These are phyloP conservation scores for Volvox carteri DNA, from an alignment of 163 green algal species.

Conservation along the genomic window DNA sequence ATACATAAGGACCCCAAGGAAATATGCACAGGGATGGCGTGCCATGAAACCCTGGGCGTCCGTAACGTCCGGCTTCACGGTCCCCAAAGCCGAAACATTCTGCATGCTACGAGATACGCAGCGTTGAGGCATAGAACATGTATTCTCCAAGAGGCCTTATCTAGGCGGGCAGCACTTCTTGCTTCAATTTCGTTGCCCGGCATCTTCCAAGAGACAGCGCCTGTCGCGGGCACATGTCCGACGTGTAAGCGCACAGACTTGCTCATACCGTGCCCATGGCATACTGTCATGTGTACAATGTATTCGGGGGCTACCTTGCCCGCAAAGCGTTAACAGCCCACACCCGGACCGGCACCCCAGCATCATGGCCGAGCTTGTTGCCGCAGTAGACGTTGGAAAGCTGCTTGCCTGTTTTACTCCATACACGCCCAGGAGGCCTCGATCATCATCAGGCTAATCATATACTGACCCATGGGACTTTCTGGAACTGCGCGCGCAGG, in stretches of 20 bases:
- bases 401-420: too few relatives aligned
- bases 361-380: too few relatives aligned
- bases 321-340: too few relatives aligned
- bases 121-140: neutral
- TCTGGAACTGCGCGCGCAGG: too few relatives aligned
- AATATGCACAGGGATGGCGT: neutral
- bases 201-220: slow-evolving; percentile 7
- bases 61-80: neutral
- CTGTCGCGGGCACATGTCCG: neutral
- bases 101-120: neutral
- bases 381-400: too few relatives aligned
- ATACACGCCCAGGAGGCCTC: too few relatives aligned
- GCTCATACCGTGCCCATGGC: too few relatives aligned
- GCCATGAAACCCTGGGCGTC: neutral
- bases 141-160: neutral
- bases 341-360: too few relatives aligned
- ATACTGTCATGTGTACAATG: too few relatives aligned
- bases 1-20: too few relatives aligned
- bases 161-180: neutral
- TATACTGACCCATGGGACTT: neutral
- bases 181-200: neutral
- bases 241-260: slow-evolving; percentile 45
- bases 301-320: too few relatives aligned
- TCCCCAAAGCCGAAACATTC: too few relatives aligned
- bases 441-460: neutral